These are phyloP conservation scores for Xylariales sp. DNA, from an alignment of 2,329 filamentous ascomycete genomes.

Conservation along the genomic window DNA sequence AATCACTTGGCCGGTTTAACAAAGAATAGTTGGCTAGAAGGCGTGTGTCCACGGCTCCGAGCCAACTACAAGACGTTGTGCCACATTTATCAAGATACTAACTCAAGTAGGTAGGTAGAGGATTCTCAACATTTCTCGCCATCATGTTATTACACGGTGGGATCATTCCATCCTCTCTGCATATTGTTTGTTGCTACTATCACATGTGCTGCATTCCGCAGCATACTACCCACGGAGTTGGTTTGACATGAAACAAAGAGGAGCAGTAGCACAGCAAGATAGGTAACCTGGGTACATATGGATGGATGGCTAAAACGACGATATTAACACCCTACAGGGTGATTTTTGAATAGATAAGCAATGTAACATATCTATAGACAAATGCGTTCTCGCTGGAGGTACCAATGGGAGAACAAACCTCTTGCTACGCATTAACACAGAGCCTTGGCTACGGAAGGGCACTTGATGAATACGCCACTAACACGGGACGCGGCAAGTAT, in stretches of 20 bases:
- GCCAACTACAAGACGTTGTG: not conserved
- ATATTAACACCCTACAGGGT: conserved; percentile 26
- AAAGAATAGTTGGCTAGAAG: not conserved
- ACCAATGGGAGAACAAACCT: not conserved
- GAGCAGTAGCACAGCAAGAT: conserved; percentile 9
- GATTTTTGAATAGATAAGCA: conserved; percentile 14
- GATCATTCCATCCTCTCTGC: not conserved
- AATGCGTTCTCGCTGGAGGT: not conserved
- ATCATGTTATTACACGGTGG: not conserved
- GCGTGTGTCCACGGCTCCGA: not conserved
- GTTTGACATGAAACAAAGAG: conserved; percentile 3
- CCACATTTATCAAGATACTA: not conserved
- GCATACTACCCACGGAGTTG: not conserved
- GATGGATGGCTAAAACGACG: not conserved
- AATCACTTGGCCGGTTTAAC: not conserved
- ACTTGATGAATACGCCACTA: not conserved
- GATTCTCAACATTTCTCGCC: not conserved
- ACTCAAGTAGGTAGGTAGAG: not conserved
- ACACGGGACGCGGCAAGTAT: not conserved
- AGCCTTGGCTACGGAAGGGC: not conserved
- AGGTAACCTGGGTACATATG: not conserved
- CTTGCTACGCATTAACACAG: not conserved
- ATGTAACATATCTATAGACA: not conserved
- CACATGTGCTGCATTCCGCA: not conserved
- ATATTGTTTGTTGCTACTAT: not conserved